phyloP scores from a whole-genome alignment of 2,329 filamentous ascomycete genomes.

The Ophiostoma himal-ulmi region DNA sequence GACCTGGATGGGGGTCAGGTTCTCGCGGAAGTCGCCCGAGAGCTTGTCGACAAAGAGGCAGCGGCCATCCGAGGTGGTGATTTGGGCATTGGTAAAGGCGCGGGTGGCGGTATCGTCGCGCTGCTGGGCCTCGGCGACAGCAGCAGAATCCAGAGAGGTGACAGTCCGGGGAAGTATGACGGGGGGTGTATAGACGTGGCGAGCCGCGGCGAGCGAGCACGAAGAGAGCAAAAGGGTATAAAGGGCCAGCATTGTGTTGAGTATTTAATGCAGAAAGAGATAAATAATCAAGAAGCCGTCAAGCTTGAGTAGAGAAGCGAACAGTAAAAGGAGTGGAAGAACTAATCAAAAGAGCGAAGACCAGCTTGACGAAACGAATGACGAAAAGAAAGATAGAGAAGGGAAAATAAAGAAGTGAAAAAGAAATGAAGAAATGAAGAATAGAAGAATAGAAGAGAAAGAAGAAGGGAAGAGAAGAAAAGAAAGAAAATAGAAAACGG shows the following conservation, averaged over 20 bases:
- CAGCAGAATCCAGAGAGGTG: slow-evolving; percentile 38
- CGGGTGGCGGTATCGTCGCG: slow-evolving; percentile 41
- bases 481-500: not conserved
- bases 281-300: not conserved
- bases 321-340: slow-evolving; percentile 24
- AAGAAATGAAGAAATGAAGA: not conserved
- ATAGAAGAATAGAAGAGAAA: not conserved
- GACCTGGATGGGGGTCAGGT: slow-evolving; percentile 43
- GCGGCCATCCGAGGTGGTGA: slow-evolving; percentile 40
- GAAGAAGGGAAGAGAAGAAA: not conserved
- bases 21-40: slow-evolving; percentile 45
- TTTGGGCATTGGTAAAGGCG: slow-evolving; percentile 40
- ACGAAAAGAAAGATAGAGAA: not conserved
- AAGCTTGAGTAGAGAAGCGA: slow-evolving; percentile 13
- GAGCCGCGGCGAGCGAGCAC: slow-evolving; percentile 4
- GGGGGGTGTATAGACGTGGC: slow-evolving; percentile 1
- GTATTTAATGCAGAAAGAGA: not conserved
- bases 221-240: slow-evolving; percentile 10
- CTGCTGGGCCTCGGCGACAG: slow-evolving; percentile 42
- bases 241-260: slow-evolving; percentile 31
- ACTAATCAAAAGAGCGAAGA: slow-evolving; percentile 18
- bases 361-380: slow-evolving; percentile 7
- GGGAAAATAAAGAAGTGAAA: not conserved
- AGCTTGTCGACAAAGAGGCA: slow-evolving; percentile 44
- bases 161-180: slow-evolving; percentile 34